These are phyloP conservation scores for Mycena epipterygia DNA, from an alignment of 768 basidiomycete genomes.

Conservation along the genomic window DNA sequence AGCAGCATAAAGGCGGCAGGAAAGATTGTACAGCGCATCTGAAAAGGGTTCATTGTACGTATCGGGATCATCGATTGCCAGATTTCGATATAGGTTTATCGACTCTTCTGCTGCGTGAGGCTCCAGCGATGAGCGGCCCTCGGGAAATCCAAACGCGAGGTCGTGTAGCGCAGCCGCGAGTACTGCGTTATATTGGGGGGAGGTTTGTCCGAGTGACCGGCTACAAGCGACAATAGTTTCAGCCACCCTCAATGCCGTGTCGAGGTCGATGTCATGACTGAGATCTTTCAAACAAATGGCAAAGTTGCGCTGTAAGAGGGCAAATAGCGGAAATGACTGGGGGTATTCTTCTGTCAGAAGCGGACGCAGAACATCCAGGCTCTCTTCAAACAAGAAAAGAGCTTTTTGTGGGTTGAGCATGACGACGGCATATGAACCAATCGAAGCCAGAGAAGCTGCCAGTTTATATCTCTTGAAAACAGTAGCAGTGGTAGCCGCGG, in stretches of 20 bases:
- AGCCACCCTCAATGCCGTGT: slow-evolving; percentile 11
- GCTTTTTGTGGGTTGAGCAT: slow-evolving; percentile 23
- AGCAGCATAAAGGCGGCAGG: slow-evolving; percentile 10
- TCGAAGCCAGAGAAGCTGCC: slow-evolving; percentile 17
- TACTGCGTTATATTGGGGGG: slow-evolving; percentile 17
- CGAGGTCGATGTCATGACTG: background rate
- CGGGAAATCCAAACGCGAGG: slow-evolving; percentile 28
- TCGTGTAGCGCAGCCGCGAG: slow-evolving; percentile 32
- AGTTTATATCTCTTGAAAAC: slow-evolving; percentile 21
- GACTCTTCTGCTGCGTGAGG: slow-evolving; percentile 14
- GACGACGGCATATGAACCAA: slow-evolving; percentile 10
- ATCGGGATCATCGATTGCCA: slow-evolving; percentile 8
- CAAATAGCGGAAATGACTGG: slow-evolving; percentile 19
- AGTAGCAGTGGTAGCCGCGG: background rate
- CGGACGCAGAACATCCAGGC: slow-evolving; percentile 7
- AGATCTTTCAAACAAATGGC: slow-evolving; percentile 8
- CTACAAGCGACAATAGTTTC: slow-evolving; percentile 18
- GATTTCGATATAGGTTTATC: slow-evolving; percentile 24
- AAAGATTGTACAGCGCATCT: slow-evolving; percentile 27
- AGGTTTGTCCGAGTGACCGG: background rate
- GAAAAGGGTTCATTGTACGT: background rate
- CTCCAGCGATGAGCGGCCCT: background rate
- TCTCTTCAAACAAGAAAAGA: slow-evolving; percentile 27
- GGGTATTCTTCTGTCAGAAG: slow-evolving; percentile 19
- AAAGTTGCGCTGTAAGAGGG: slow-evolving; percentile 21